phyloP scores from a whole-genome alignment of 495 filamentous ascomycete species.

The Daldinia grandis region DNA sequence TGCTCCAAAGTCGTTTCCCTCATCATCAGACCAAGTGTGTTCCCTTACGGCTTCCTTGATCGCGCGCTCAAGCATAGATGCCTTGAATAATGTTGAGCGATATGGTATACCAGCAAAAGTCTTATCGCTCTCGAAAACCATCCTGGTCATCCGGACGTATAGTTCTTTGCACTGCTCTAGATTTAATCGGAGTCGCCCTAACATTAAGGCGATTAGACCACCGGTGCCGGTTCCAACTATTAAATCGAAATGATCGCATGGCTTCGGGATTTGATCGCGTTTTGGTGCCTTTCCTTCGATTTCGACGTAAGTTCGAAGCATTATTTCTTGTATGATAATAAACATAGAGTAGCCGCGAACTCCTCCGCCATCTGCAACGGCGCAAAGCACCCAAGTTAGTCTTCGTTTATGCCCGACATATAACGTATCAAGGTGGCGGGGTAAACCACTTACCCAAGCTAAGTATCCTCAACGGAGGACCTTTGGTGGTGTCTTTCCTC shows the following conservation, averaged over 20 bases:
- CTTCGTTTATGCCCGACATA: neutral
- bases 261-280: conserved; percentile 90
- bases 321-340: conserved; percentile 93
- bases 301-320: conserved; percentile 92
- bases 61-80: conserved; percentile 91
- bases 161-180: conserved; percentile 95
- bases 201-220: conserved; percentile 94
- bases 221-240: conserved; percentile 95
- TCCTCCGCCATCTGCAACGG: conserved; percentile 83
- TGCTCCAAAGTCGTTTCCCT: conserved; percentile 71
- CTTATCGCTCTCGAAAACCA: conserved; percentile 98
- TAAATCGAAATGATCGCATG: conserved; percentile 97
- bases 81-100: conserved; percentile 93
- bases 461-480: conserved; percentile 88
- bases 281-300: conserved; percentile 82
- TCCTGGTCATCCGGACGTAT: conserved; percentile 91
- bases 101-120: conserved; percentile 95
- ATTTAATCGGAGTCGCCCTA: conserved; percentile 89
- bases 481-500: conserved; percentile 93
- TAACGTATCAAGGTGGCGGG: conserved; percentile 2
- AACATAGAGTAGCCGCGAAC: conserved; percentile 98
- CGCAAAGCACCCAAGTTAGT: conserved; percentile 27
- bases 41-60: conserved; percentile 89
- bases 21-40: conserved; percentile 80
- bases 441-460: conserved; percentile 75